Base-by-base conservation (phyloP, 2,329 filamentous ascomycete genomes). In the Colletotrichum eremochloae region DNA sequence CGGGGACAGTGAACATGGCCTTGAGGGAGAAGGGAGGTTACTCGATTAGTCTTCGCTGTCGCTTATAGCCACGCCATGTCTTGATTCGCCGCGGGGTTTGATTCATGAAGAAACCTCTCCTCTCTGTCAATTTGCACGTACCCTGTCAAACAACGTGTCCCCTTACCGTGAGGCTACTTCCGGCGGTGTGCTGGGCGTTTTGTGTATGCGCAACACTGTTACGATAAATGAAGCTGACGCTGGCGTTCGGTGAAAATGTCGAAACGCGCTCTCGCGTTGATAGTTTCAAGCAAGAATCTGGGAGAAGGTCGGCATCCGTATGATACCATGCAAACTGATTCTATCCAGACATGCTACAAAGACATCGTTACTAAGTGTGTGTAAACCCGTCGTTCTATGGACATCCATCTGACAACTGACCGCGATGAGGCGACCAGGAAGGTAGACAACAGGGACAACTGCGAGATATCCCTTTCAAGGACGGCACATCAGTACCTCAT, bases 91-190 rank as follows among this genome's bases (percentile, higher is more conserved):
- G 68, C 36, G n/a, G 50, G 9, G 9, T 68, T 52, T 63, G 24
- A 63, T 44, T 57, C 57, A 63, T 24, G 48, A 53, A 55, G 61
- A 53, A 69, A 42, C n/a, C 31, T 69, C 60, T 72, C 66, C 60
- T 18, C 69, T 72, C 69, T 69, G 36, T 36, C 42, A 66, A 31
- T 24, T 6, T 38, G n/a, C n/a, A 42, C 42, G n/a, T 20, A 42
- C 36, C 7, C 24, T 14, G 11, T 40, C 11, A 11, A 42, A 42
- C 56, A 18, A 42, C n/a, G n/a, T 14, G 38, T 42, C n/a, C 2
- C 6, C 18, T 40, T 38, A 3, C 8, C n/a, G 38, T 58, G 38
- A 58, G 7, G 38, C n/a, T 31, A 14, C 36, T 8, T 58, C 9
- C 2, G 11, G 11, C 15, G 20, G 33, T 33, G 29, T 33, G 15